Evolutionary conservation across 2,329 filamentous ascomycete species (phyloP), one percentile per base, ranked within the genome.

Genomic region (Neofusicoccum parvum): DNA sequence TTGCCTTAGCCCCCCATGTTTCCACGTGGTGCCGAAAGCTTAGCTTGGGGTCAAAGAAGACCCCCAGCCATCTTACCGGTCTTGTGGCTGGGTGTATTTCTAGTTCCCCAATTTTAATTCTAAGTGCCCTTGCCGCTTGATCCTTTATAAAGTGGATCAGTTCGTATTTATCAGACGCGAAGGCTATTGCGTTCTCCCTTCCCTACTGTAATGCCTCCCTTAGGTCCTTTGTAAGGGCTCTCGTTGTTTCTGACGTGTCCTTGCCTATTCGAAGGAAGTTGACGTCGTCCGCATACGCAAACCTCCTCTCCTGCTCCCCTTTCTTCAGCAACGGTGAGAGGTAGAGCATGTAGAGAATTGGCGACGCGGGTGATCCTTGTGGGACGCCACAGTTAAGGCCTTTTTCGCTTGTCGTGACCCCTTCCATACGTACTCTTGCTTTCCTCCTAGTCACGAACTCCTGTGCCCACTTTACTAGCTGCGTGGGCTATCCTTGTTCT

Each of bases 301-400:
- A 54, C 5, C 51, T 39, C 15, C 1, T 9, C 15, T 11, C 14
- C 11, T 11, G n/a, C 5, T 39, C 37, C 12, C 51, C 14, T 27
- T 34, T 54, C 15, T 39, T 12, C 3, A 54, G 51, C 5, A 54
- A 15, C 4, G 51, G 51, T 3, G 51, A 11, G 2, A 54, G 51
- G 51, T 54, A 54, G 32, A 54, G 51, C 37, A 54, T 54, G 27
- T 54, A 54, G 51, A 54, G 51, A 3, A 54, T 54, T 39, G 37
- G 51, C 4, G 37, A 54, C 2, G 37, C 27, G 6, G 34, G 51
- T 20, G 51, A 54, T 14, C 51, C 51, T 39, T 54, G 27, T 9
- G 51, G 51, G 34, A 54, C 37, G 12, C 51, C 34, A 15, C 15
- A 54, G n/a, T 10, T 11, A 3, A 54, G 51, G 3, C 20, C 51